Evolutionary conservation across 306 rosid species (phyloP).

Genomic region (Datisca glomerata): DNA sequence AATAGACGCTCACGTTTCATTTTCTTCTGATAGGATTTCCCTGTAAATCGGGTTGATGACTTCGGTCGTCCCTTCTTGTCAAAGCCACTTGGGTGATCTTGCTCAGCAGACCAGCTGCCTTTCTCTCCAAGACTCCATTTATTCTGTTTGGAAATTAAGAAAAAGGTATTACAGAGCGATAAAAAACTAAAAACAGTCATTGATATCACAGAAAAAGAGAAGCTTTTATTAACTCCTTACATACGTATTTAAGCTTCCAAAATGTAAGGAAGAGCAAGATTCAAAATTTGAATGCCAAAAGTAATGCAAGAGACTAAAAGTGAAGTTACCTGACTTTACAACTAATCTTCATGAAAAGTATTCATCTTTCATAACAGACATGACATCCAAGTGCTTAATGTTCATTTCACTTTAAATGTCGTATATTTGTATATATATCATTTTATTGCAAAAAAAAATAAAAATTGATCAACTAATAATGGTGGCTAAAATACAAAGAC

Average conservation of each 20-base stretch:
- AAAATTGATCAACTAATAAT: too few relatives aligned
- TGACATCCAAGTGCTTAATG: too few relatives aligned
- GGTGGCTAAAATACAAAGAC: too few relatives aligned
- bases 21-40: neutral
- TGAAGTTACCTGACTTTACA: too few relatives aligned
- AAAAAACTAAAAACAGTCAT: neutral
- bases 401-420: too few relatives aligned
- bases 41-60: neutral
- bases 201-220: neutral
- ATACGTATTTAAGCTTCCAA: neutral
- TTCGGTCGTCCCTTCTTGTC: neutral
- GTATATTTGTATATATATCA: too few relatives aligned
- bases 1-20: neutral
- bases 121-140: neutral
- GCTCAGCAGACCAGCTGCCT: constrained; percentile 1
- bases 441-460: too few relatives aligned
- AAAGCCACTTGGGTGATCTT: neutral
- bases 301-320: too few relatives aligned
- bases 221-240: neutral
- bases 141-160: neutral
- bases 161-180: neutral
- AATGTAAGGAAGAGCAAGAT: neutral
- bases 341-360: too few relatives aligned
- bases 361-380: too few relatives aligned
- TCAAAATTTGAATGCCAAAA: neutral